Percentiles rank a stretch among this genome's conserved stretches.
phyloP scores from a whole-genome alignment of 202 grass and related monocot species.

The Dendrocalamus latiflorus region DNA sequence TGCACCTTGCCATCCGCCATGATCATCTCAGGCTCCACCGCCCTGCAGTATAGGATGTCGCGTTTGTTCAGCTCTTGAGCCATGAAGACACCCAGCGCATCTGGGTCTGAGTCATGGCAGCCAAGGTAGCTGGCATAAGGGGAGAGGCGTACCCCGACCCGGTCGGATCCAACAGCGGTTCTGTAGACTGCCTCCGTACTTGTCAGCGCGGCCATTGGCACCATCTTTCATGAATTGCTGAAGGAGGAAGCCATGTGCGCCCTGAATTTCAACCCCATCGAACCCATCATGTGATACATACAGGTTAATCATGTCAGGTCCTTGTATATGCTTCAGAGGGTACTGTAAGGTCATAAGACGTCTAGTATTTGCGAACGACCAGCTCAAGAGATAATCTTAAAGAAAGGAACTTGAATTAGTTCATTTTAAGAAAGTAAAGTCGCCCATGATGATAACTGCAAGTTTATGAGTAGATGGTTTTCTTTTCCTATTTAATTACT shows the following conservation, averaged over 20 bases:
- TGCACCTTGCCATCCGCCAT: slow-evolving; percentile 9
- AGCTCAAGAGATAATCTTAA: not conserved
- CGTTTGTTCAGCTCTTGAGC: slow-evolving; percentile 38
- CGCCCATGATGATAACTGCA: not conserved
- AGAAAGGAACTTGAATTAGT: not conserved
- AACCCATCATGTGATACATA: slow-evolving; percentile 36
- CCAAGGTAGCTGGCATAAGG: slow-evolving; percentile 41
- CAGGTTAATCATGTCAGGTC: not conserved
- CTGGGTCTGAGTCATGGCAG: slow-evolving; percentile 53
- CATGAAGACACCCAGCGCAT: slow-evolving; percentile 54
- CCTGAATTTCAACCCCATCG: slow-evolving; percentile 71
- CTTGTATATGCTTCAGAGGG: not conserved
- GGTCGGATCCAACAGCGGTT: slow-evolving; percentile 44
- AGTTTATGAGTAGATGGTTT: not conserved
- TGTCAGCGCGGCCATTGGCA: slow-evolving; percentile 55
- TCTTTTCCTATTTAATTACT: not conserved
- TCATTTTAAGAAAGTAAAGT: not conserved
- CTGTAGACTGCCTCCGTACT: slow-evolving; percentile 56
- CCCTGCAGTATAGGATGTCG: slow-evolving; percentile 39
- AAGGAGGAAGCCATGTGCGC: slow-evolving; percentile 53
- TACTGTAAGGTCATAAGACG: not conserved
- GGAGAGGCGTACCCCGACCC: slow-evolving; percentile 57
- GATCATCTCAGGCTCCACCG: slow-evolving; percentile 48
- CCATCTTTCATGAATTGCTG: slow-evolving; percentile 82
- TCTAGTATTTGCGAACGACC: not conserved